Evolutionary conservation across 441 rosid species (phyloP), one percentile per base, ranked within the genome.

Genomic region (Bocquillonia castaneifolia): DNA sequence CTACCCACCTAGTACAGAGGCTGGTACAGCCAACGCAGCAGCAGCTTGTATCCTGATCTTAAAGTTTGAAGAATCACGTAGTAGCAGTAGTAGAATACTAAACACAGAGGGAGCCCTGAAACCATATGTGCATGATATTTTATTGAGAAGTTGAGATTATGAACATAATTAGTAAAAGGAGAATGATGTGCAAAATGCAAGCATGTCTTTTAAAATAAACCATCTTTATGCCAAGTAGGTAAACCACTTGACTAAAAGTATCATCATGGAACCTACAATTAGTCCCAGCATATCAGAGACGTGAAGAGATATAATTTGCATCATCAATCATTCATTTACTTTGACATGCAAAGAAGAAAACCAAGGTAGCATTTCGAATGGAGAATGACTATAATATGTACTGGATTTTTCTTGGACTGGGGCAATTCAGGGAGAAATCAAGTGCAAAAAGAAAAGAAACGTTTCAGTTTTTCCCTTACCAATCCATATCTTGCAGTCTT

Each of bases 21-120:
- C 73, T 50, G 97, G 96, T 63, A 85, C 97, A 70, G 96, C 87
- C 76, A 93, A 84, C 34, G 99, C 99, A 71, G 97, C 86, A 67
- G 95, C 97, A 67, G 97, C 99, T 84, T 91, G 97, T 81, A 93
- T 93, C 82, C 92, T 84, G 78, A 93, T 89, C 85, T 93, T 93
- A 71, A 84, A 93, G 72, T 93, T 93, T 29, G 95, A 87, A 74
- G 99, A 89, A 81, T 91, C 96, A 53, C 96, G 96, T 63, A 91
- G 81, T 22, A 93, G 82, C 53, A 91, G 75, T 51, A 91, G 79
- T 56, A 93, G 90, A 68, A 89, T 74, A 68, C 97, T 85, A 74
- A 93, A 91, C 79, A 91, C 84, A 59, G 93, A 86, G 64, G 98
- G 88, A 75, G 93, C 89, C 98, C 98, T 91, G 84, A 73, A 76